Evolutionary conservation across 108 stramenopile genomes (phyloP).

Genomic region (Nannochloropsis oceanica): DNA sequence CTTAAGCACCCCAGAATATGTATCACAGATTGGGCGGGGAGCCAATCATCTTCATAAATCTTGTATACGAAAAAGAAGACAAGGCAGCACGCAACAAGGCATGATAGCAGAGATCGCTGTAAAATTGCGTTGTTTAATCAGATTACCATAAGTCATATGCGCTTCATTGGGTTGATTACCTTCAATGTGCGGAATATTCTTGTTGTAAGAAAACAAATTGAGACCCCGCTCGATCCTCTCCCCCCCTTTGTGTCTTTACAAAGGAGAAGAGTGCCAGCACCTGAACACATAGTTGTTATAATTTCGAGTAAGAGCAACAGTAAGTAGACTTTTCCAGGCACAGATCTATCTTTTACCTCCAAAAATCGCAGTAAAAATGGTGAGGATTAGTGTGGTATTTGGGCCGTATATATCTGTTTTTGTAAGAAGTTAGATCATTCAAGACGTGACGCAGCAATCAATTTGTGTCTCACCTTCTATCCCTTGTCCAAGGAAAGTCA

Average conservation of each 20-base stretch:
- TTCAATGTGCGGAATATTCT: background rate
- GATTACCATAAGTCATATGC: background rate
- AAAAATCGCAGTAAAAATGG: background rate
- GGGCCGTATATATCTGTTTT: background rate
- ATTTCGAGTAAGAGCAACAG: no score
- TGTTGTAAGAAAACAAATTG: background rate
- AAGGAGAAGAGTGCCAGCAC: background rate
- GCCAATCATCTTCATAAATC: background rate
- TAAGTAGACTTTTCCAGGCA: no score
- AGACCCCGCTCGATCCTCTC: background rate
- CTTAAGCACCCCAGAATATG: background rate
- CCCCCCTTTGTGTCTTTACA: background rate
- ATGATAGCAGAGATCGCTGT: background rate
- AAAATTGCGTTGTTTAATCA: background rate
- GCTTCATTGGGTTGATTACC: background rate
- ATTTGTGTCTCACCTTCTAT: background rate
- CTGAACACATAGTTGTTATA: background rate
- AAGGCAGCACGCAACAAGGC: background rate
- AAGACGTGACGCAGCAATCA: no score
- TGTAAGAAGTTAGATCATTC: background rate
- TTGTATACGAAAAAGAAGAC: background rate
- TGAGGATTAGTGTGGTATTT: background rate
- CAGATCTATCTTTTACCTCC: background rate
- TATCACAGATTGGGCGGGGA: background rate
- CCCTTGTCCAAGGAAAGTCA: background rate